Evolutionary conservation across 352 stramenopile genomes (phyloP).

Genomic region (Phytophthora fragariaefolia): DNA sequence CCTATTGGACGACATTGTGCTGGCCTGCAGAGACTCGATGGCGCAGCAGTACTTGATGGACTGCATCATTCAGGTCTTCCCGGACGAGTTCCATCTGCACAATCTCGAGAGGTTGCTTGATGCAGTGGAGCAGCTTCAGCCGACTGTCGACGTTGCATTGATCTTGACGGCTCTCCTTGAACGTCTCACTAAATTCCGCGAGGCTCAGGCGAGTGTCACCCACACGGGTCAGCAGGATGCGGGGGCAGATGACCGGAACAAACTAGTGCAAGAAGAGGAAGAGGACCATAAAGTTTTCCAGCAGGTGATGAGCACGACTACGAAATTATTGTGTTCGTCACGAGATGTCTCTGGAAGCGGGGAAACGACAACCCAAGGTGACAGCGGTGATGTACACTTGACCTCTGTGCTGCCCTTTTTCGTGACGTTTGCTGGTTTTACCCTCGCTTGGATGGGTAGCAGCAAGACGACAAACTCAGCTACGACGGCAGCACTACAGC

Average conservation of each 20-base stretch:
- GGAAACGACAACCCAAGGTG: constrained; percentile 2
- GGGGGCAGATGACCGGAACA: constrained; percentile 17
- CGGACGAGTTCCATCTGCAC: constrained; percentile 97
- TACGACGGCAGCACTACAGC: constrained; percentile 34
- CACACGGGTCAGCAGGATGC: constrained; percentile 19
- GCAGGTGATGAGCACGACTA: constrained; percentile 28
- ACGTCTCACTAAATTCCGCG: constrained; percentile 92
- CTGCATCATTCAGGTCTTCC: constrained; percentile 98
- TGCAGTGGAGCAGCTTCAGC: constrained; percentile 85
- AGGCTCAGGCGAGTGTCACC: constrained; percentile 34
- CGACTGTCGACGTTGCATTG: constrained; percentile 91
- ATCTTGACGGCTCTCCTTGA: constrained; percentile 95
- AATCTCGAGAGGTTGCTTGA: constrained; percentile 93
- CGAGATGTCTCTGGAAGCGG: constrained; percentile 19
- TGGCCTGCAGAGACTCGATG: constrained; percentile 95
- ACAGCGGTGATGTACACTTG: constrained; percentile 15
- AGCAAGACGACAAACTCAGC: constrained; percentile 7
- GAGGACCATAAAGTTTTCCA: constrained; percentile 28
- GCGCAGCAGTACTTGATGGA: constrained; percentile 99
- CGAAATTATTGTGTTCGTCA: constrained; percentile 31
- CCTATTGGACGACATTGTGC: constrained; percentile 93
- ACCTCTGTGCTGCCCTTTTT: constrained; percentile 53
- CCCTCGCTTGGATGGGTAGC: constrained; percentile 41
- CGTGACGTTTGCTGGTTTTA: constrained; percentile 60
- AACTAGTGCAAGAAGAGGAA: constrained; percentile 25